Conservation (phyloP, 2,329 filamentous ascomycete species). For the Cryphonectria japonica region DNA sequence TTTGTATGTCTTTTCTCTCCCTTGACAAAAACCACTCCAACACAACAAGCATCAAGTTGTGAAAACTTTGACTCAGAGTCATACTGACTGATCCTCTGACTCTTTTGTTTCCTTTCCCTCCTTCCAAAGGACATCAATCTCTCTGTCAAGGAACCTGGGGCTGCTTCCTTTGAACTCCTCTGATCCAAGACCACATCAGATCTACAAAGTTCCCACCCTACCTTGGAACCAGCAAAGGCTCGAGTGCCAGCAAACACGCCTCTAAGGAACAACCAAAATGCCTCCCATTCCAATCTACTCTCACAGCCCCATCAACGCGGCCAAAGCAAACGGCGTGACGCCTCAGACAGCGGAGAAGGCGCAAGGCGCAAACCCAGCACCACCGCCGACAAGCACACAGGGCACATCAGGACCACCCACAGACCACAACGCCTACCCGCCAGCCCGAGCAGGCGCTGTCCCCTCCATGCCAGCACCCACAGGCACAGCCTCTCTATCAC, state of each 20-base stretch:
- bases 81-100: not conserved
- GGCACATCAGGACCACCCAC: constrained; percentile 29
- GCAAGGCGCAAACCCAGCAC: constrained; percentile 29
- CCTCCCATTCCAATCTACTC: constrained; percentile 64
- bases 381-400: constrained; percentile 36
- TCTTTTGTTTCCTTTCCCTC: not conserved
- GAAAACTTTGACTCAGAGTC: not conserved
- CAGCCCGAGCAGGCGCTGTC: constrained; percentile 52
- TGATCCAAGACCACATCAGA: not conserved
- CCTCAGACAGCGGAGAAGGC: constrained; percentile 46
- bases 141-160: not conserved
- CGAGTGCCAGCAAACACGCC: not conserved
- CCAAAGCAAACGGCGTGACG: constrained; percentile 55
- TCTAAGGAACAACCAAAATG: constrained; percentile 47
- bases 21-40: not conserved
- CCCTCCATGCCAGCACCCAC: constrained; percentile 51
- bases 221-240: not conserved
- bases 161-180: not conserved
- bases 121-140: not conserved
- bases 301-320: constrained; percentile 60
- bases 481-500: constrained; percentile 39
- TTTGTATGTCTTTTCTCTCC: not conserved
- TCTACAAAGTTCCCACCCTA: not conserved
- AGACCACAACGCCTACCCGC: constrained; percentile 39
- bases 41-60: not conserved